Evolutionary conservation across 768 basidiomycete species (phyloP).

Genomic region (Aureoboletus auriporus): DNA sequence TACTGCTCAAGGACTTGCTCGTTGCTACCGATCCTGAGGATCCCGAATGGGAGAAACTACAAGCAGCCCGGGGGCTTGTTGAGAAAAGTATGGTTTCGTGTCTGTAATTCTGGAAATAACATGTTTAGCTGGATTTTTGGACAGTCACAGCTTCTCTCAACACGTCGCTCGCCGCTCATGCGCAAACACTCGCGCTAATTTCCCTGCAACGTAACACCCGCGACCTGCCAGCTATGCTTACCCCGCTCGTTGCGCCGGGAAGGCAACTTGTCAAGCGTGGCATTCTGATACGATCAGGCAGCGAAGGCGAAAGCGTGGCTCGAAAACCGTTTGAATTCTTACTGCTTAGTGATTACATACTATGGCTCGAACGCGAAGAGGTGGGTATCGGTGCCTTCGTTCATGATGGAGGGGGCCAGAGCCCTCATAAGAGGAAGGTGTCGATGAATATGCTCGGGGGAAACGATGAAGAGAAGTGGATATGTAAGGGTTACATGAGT

Average conservation of each 20-base stretch:
- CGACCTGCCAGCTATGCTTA: constrained; percentile 72
- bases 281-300: constrained; percentile 44
- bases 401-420: constrained; percentile 15
- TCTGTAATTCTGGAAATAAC: background rate
- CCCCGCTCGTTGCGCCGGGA: constrained; percentile 76
- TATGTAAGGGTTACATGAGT: constrained; percentile 63
- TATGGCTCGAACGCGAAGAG: constrained; percentile 68
- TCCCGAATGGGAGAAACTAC: constrained; percentile 61
- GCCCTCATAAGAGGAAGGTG: constrained; percentile 12
- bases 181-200: constrained; percentile 70
- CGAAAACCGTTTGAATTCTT: constrained; percentile 60
- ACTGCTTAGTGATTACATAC: constrained; percentile 75
- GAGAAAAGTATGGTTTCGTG: constrained; percentile 59
- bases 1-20: constrained; percentile 79
- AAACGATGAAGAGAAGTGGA: constrained; percentile 63
- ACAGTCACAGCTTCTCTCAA: constrained; percentile 77
- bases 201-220: constrained; percentile 76
- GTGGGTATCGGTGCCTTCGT: constrained; percentile 19
- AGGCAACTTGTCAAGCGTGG: constrained; percentile 74
- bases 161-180: constrained; percentile 72
- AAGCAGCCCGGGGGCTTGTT: constrained; percentile 58
- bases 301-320: constrained; percentile 40
- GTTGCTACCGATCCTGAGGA: constrained; percentile 60
- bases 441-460: constrained; percentile 23
- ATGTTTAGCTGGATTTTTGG: constrained; percentile 8